These are phyloP conservation scores for Rubus parviflorus DNA, from an alignment of 306 rosid genomes.

Conservation along the genomic window DNA sequence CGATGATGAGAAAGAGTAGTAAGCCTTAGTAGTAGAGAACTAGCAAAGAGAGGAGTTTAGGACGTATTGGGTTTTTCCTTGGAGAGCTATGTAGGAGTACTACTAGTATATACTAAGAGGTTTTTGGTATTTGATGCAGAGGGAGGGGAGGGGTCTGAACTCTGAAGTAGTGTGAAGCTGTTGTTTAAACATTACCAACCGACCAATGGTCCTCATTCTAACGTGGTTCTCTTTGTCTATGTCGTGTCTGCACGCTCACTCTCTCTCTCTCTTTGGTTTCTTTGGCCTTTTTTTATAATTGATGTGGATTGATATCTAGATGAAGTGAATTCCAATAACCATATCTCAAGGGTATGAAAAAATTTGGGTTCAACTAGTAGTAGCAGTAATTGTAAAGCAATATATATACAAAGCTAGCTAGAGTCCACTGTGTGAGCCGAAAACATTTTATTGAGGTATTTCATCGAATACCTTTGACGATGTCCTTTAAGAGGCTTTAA, in stretches of 20 bases:
- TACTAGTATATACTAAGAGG: conserved; percentile 12
- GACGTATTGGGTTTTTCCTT: background rate
- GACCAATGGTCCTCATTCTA: conserved; percentile 40
- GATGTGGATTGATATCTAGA: conserved; percentile 6
- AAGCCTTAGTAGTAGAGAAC: background rate
- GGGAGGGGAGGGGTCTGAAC: conserved; percentile 15
- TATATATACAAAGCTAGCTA: background rate
- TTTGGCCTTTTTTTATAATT: conserved; percentile 11
- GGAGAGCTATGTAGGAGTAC: conserved; percentile 14
- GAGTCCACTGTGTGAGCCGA: background rate
- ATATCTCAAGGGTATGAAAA: background rate
- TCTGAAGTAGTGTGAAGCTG: conserved; percentile 8
- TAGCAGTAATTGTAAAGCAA: background rate
- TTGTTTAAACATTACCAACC: conserved; percentile 46
- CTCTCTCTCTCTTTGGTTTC: conserved; percentile 34
- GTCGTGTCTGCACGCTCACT: conserved; percentile 96
- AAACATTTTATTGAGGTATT: background rate
- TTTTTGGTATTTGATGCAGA: conserved; percentile 29
- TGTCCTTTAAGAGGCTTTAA: too few species aligned
- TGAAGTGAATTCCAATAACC: background rate
- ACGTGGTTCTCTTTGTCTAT: conserved; percentile 69
- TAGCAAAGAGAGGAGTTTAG: background rate
- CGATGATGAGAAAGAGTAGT: conserved; percentile 7
- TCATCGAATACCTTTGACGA: background rate
- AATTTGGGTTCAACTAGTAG: background rate